Base-by-base conservation (phyloP, 179 eudicot species). In the Nepenthes alata region DNA sequence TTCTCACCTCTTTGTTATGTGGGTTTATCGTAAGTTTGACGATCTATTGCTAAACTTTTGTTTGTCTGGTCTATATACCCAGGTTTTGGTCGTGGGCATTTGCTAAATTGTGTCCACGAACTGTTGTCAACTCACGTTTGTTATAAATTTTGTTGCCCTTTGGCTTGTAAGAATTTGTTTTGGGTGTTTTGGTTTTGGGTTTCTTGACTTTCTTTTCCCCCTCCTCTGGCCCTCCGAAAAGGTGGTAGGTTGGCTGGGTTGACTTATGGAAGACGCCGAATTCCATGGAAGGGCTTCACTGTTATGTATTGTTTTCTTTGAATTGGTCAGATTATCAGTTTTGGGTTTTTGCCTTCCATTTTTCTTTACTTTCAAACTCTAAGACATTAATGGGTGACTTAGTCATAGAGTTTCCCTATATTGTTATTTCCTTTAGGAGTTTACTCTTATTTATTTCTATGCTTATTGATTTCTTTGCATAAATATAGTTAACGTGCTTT, bases 241-340 rank as follows among this genome's bases (percentile, higher is more conserved):
- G 70, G 72, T 75, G 72, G 70, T 63, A 63, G 68, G 69, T 54
- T 63, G 60, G 69, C n/a, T 70, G 55, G 37, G 62, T 73, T 77
- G 80, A 77, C 77, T 77, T 59, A 14, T 2, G 5, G 57, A 53
- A 54, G 68, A 72, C 77, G 72, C 64, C 16, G 62, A 48, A 54
- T 60, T 64, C 15, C 36, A 15, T 11, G 60, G 60, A 47, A 57
- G 51, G 59, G 14, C 50, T 58, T 35, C 45, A 41, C 25, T 41
- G 45, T 41, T 41, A 41, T 25, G 25, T 4, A 41, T 56, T 64
- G 10, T 61, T 65, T 71, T 47, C 55, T 36, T 61, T 66, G 62
- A 61, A 66, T 44, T 50, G 25, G 25, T 25, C 25, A 25, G 25
- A 16, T 35, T 11, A 1, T 58, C 41, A n/a, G 1, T 60, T 37